A percentile compares a stretch with the other conserved stretches of the same genome.
Evolutionary conservation across 2,329 filamentous ascomycete genomes (phyloP).

Genomic region (Trichoderma pleuroti): DNA sequence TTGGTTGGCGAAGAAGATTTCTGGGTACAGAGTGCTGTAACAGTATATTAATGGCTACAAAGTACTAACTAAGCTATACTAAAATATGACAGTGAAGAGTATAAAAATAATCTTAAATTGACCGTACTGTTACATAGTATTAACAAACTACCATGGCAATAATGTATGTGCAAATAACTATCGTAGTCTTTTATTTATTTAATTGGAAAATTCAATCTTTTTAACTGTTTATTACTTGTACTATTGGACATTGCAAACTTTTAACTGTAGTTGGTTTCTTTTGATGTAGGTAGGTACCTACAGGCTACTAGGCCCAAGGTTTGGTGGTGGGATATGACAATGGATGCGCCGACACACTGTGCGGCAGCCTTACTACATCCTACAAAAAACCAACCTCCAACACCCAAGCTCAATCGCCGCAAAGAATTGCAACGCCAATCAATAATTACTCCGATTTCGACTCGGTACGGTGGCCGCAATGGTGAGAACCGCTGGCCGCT

Average conservation of each 20-base stretch:
- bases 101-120: neutral
- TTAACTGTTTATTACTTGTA: neutral
- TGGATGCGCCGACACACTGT: neutral
- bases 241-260: rapidly evolving
- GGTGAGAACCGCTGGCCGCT: neutral
- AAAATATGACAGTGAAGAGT: neutral
- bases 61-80: too few relatives aligned
- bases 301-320: too few relatives aligned
- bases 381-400: neutral
- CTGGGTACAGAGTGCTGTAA: too few relatives aligned
- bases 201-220: rapidly evolving
- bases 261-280: neutral
- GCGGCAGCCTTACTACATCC: neutral
- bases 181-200: neutral
- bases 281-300: too few relatives aligned
- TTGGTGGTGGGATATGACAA: neutral
- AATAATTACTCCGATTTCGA: neutral
- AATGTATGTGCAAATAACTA: too few relatives aligned
- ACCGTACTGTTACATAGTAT: neutral
- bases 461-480: neutral
- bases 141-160: too few relatives aligned
- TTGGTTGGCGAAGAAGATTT: too few relatives aligned
- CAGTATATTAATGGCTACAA: too few relatives aligned
- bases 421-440: neutral
- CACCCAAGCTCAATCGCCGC: neutral